These are phyloP conservation scores for Salix purpurea DNA, from an alignment of 345 rosid genomes.

Conservation along the genomic window DNA sequence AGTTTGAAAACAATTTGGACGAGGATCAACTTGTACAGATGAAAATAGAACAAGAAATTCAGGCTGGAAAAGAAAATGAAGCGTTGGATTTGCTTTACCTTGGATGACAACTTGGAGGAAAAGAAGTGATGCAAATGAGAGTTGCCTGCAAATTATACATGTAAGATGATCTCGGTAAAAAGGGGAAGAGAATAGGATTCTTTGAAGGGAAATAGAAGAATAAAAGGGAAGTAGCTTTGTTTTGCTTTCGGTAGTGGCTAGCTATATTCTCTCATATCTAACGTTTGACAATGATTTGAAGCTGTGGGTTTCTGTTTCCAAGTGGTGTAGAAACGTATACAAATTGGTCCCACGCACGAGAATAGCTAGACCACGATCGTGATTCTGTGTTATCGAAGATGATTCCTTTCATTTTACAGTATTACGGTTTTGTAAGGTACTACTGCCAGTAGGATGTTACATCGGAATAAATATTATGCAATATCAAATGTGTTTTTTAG, in stretches of 20 bases:
- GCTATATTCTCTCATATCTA: not conserved
- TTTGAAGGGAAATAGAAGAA: constrained; percentile 21
- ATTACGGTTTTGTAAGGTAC: too few species aligned
- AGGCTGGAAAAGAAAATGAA: not conserved
- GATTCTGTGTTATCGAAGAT: too few species aligned
- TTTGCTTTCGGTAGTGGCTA: constrained; percentile 11
- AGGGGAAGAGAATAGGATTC: constrained; percentile 32
- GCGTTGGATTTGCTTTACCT: constrained; percentile 9
- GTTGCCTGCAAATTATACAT: not conserved
- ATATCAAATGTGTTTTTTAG: too few species aligned
- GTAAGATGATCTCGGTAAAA: constrained; percentile 12
- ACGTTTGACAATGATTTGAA: not conserved
- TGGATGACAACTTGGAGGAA: not conserved
- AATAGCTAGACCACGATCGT: too few species aligned
- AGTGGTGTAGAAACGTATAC: constrained; percentile 1
- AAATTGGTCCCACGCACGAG: not conserved
- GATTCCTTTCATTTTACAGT: too few species aligned
- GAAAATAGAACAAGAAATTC: not conserved
- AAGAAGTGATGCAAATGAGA: not conserved
- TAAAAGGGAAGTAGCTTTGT: constrained; percentile 24
- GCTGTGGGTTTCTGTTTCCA: constrained; percentile 1
- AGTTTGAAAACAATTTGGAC: not conserved
- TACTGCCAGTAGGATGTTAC: too few species aligned
- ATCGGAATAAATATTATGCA: too few species aligned
- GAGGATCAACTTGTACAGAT: not conserved